phyloP scores from a whole-genome alignment of 192 early-diverging fungal genomes.

The Backusella luteola region DNA sequence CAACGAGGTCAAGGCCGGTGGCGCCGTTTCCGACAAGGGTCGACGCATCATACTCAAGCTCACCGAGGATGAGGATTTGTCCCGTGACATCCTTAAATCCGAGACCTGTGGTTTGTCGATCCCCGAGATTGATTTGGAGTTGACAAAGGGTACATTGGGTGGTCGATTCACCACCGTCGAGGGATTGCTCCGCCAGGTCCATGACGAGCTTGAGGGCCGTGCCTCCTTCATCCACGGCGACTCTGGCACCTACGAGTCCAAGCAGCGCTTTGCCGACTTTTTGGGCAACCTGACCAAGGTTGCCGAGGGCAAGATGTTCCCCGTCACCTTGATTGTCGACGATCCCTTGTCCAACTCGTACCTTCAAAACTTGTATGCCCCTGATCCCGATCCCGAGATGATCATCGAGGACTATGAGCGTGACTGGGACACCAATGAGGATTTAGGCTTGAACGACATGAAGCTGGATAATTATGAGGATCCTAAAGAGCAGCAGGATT shows the following conservation, averaged over 20 bases:
- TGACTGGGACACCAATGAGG: conserved; percentile 86
- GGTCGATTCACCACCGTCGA: conserved; percentile 96
- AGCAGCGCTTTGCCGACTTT: conserved; percentile 62
- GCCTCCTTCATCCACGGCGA: conserved; percentile 75
- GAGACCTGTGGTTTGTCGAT: conserved; percentile 90
- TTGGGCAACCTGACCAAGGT: conserved; percentile 69
- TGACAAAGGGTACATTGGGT: conserved; percentile 86
- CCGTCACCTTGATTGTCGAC: conserved; percentile 78
- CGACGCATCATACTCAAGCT: conserved; percentile 81
- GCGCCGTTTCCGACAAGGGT: conserved; percentile 76
- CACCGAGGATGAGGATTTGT: conserved; percentile 84
- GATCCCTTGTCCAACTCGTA: conserved; percentile 92
- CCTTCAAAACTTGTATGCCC: conserved; percentile 91
- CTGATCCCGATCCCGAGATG: conserved; percentile 96
- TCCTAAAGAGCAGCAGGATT: conserved; percentile 8
- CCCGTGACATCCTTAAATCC: conserved; percentile 90
- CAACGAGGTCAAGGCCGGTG: conserved; percentile 96
- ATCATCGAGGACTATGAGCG: conserved; percentile 79
- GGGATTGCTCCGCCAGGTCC: conserved; percentile 84
- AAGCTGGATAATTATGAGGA: conserved; percentile 66
- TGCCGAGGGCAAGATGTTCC: conserved; percentile 48
- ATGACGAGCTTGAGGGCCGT: conserved; percentile 74
- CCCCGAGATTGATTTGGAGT: conserved; percentile 87
- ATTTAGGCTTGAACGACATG: conserved; percentile 89
- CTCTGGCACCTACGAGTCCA: conserved; percentile 52